Percentiles rank a stretch among this genome's conserved stretches.
Evolutionary conservation across 805 yeast species (phyloP).

Genomic region (Candida ipomoeae): DNA sequence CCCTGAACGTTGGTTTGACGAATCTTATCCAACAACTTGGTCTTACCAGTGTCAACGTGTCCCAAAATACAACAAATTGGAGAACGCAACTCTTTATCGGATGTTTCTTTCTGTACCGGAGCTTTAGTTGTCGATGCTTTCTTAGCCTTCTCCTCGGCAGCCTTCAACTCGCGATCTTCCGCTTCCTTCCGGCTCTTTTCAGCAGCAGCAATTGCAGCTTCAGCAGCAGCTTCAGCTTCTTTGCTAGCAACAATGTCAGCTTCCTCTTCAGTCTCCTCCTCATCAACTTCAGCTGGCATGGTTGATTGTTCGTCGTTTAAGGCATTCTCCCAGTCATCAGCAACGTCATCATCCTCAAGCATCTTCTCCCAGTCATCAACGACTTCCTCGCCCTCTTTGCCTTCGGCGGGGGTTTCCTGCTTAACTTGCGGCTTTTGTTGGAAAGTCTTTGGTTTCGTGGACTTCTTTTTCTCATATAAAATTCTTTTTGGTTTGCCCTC

Average conservation of each 20-base stretch:
- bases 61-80: slow-evolving; percentile 99
- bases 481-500: slow-evolving; percentile 57
- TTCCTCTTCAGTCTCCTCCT: slow-evolving; percentile 17
- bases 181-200: slow-evolving; percentile 7
- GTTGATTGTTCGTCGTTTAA: slow-evolving; percentile 20
- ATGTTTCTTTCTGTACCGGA: slow-evolving; percentile 12
- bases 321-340: slow-evolving; percentile 47
- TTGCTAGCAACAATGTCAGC: slow-evolving; percentile 9
- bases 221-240: slow-evolving; percentile 10
- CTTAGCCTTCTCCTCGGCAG: slow-evolving; percentile 27
- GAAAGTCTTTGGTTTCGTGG: slow-evolving; percentile 39
- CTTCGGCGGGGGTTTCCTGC: slow-evolving; percentile 11
- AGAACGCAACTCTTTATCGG: slow-evolving; percentile 74
- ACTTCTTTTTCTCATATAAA: slow-evolving; percentile 71
- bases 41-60: slow-evolving; percentile 99
- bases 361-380: slow-evolving; percentile 20
- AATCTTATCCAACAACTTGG: slow-evolving; percentile 91
- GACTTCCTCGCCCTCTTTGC: slow-evolving; percentile 24
- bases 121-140: slow-evolving; percentile 21
- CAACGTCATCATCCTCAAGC: slow-evolving; percentile 44
- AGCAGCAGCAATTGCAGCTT: slow-evolving; percentile 14
- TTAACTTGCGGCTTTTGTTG: slow-evolving; percentile 21
- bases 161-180: slow-evolving; percentile 16
- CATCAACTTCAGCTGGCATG: slow-evolving; percentile 17
- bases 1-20: slow-evolving; percentile 99